Base-by-base conservation (phyloP, 2,329 filamentous ascomycete species). In the Colletotrichum nymphaeae region DNA sequence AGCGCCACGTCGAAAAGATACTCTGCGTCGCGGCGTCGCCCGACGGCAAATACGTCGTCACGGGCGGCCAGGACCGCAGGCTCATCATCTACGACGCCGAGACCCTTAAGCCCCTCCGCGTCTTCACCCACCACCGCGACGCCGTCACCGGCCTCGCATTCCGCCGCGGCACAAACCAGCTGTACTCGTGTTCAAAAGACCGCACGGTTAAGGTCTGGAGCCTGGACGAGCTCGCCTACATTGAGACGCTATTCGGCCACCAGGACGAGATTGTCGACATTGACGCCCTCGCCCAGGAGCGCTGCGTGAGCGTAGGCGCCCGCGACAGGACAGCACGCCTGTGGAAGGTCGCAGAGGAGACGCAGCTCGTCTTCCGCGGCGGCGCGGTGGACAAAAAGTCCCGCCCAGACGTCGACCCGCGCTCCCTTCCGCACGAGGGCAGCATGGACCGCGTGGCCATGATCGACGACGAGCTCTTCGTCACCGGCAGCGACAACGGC, bases 291-390 rank as follows among this genome's bases (percentile, higher is more conserved):
- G 92, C 93, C 2, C 92, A 95, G 77, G 97, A 98, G 82, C 92
- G 95, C 62, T 98, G 97, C 80, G 89, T 98, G 73, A 97, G 93
- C 74, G 97, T 98, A 22, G 97, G 97, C 68, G 93, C 95, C 6
- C 89, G 97, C 76, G 97, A 99, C 82, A 92, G 96, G 70, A 98
- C 95, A 2, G 97, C 96, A 52, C 89, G 97, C 72, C 85, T 98
- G 77, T 99, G 97, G 97, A 98, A 98, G 83, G 95, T 99, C 1
- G 91, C 94, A 5, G 97, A 99, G 78, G 96, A 99, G 84, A 94
- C 93, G 1, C 97, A 99, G 81, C 90, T 99, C 7, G 95, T 98
- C 2, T 99, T 98, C 83, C 93, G 96, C 60, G 96, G 95, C 71
- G 93, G 92, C 55, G 83, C 84, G 11, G 86, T 88, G 30, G 87